Percentiles rank a stretch among this genome's conserved stretches.
These are phyloP conservation scores for Astraeus odoratus DNA, from an alignment of 768 basidiomycete species.

Conservation along the genomic window DNA sequence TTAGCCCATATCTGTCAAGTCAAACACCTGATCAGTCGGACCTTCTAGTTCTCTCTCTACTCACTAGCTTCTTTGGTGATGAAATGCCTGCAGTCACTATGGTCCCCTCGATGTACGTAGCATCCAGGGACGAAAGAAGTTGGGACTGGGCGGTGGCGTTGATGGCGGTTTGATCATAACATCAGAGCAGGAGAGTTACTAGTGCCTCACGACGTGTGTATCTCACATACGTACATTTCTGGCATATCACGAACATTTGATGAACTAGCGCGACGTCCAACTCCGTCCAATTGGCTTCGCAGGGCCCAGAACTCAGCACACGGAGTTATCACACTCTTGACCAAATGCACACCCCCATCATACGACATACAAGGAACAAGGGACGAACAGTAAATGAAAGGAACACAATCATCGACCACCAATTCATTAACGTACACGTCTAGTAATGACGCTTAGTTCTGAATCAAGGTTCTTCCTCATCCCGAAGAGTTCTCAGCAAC, in stretches of 20 bases:
- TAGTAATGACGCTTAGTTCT: background rate
- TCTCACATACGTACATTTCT: background rate
- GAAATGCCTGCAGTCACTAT: slow-evolving; percentile 23
- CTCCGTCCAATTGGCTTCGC: too few species aligned
- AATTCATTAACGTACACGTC: too few species aligned
- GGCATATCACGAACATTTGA: background rate
- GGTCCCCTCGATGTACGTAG: slow-evolving; percentile 15
- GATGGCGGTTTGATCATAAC: slow-evolving; percentile 17
- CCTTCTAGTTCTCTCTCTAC: slow-evolving; percentile 11
- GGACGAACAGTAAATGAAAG: too few species aligned
- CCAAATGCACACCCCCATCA: too few species aligned
- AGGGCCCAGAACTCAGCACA: too few species aligned
- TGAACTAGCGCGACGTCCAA: too few species aligned
- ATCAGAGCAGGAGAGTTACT: background rate
- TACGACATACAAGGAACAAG: too few species aligned
- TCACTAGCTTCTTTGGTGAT: slow-evolving; percentile 15
- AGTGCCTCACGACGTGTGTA: too few species aligned
- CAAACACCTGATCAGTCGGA: background rate
- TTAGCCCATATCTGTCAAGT: background rate
- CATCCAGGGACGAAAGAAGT: slow-evolving; percentile 13
- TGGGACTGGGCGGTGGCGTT: slow-evolving; percentile 27
- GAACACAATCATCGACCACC: too few species aligned
- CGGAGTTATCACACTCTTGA: too few species aligned
- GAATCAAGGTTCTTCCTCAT: slow-evolving; percentile 44
- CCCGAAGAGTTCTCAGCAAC: slow-evolving; percentile 69